Evolutionary conservation across 2,329 filamentous ascomycete genomes (phyloP), one percentile per base, ranked within the genome.

Genomic region (Beauveria rudraprayagi): DNA sequence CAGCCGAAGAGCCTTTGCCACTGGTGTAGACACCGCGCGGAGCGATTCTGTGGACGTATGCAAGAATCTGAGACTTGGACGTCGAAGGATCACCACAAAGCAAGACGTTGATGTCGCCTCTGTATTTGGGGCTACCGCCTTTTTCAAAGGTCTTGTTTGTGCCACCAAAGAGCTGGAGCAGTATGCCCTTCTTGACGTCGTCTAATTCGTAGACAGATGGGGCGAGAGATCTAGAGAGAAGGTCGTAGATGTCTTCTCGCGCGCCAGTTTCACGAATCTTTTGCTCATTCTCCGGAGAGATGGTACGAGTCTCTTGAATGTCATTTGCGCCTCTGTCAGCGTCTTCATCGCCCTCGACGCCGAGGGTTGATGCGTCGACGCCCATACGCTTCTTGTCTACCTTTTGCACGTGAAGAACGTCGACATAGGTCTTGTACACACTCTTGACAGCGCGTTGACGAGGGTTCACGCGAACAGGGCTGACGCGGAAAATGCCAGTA

Each of bases 131-230:
- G 70, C 90, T 96, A 62, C 92, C 94, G 61, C 94, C 94, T 75
- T 97, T 97, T 62, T 96, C 85, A 73, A 99, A 99, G 1, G 90
- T 91, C 77, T 99, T 99, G 80, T 99, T 99, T 40, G 94, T 96
- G 61, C 94, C 94, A 43, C 94, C 93, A 71, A 99, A 99, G 46
- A 99, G 84, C 70, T 99, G 94, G 4, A 99, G 85, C 11, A 99
- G 80, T 64, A 99, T 97, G 11, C 94, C 94, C 77, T 99, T 99
- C 81, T 99, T 99, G 53, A 97, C 92, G 69, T 99, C 94, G 67
- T 99, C 94, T 87, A 96, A 90, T 75, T 99, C 94, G 77, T 95
- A 97, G 69, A 99, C 89, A 63, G 92, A 97, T 16, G 94, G 94
- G 2, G 94, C 94, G 30, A 99, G 80, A 1, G 93, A 97, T 43